These are phyloP conservation scores for Eucalyptus polybractea DNA, from an alignment of 345 rosid genomes.

Conservation along the genomic window DNA sequence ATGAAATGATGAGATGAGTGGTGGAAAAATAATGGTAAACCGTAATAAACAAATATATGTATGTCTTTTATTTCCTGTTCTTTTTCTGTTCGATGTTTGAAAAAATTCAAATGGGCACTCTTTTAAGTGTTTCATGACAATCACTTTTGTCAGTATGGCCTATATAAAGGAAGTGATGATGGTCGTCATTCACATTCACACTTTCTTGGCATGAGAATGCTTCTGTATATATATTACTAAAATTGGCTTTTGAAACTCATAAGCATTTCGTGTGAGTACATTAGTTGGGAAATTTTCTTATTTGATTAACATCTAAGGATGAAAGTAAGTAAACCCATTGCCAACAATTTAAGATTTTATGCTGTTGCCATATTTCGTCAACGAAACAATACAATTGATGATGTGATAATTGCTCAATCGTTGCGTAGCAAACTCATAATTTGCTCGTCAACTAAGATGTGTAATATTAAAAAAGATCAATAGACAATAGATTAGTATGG, in stretches of 20 bases:
- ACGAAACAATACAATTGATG: neutral
- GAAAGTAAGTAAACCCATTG: no score
- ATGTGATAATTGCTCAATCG: neutral
- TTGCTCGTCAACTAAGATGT: neutral
- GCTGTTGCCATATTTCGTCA: neutral
- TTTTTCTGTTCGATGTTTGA: neutral
- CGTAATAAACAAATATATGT: neutral
- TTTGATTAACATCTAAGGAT: no score
- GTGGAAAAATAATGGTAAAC: neutral
- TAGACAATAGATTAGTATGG: neutral
- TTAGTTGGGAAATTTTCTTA: no score
- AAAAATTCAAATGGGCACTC: no score
- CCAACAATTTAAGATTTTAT: neutral
- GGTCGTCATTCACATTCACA: neutral
- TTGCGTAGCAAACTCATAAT: neutral
- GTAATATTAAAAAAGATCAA: neutral
- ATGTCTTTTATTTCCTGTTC: no score
- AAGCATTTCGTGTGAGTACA: no score
- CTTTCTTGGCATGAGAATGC: no score
- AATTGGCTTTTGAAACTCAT: no score
- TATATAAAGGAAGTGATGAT: neutral
- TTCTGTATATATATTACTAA: accelerated
- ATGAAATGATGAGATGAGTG: neutral
- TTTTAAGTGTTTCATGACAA: neutral
- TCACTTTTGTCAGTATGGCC: neutral